Percentiles rank a stretch among this genome's conserved stretches.
Conservation (phyloP, 2,329 filamentous ascomycete genomes). For the Parastagonospora avenae region DNA sequence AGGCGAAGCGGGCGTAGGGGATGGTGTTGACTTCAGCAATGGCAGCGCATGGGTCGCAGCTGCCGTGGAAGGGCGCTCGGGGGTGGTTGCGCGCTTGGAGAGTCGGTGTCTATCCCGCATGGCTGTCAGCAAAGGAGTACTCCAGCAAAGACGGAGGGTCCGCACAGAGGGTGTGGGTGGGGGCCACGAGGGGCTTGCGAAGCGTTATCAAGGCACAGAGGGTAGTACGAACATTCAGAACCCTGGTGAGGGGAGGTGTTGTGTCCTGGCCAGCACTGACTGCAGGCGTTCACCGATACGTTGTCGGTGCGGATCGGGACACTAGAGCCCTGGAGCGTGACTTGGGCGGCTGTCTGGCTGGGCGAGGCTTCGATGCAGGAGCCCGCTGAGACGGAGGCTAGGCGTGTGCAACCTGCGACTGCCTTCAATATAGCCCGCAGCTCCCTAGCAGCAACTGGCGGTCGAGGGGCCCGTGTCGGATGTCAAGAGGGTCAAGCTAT, state of each 20-base stretch:
- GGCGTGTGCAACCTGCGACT: slow-evolving; percentile 21
- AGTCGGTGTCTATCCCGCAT: slow-evolving; percentile 36
- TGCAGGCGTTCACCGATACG: slow-evolving; percentile 40
- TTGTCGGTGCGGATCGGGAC: slow-evolving; percentile 20
- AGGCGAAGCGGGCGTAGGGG: slow-evolving; percentile 21
- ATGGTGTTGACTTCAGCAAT: slow-evolving; percentile 22
- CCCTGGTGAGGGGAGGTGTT: slow-evolving; percentile 22
- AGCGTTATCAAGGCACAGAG: slow-evolving; percentile 27
- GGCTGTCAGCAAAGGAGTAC: slow-evolving; percentile 29
- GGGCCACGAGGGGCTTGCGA: slow-evolving; percentile 12
- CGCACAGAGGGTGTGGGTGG: slow-evolving; percentile 12
- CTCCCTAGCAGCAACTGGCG: slow-evolving; percentile 7
- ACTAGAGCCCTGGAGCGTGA: slow-evolving; percentile 32
- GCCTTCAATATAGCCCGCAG: slow-evolving; percentile 4
- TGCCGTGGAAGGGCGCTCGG: slow-evolving; percentile 13
- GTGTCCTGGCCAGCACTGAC: slow-evolving; percentile 33
- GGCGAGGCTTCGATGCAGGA: slow-evolving; percentile 16
- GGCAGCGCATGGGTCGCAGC: slow-evolving; percentile 34
- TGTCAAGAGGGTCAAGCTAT: slow-evolving; percentile 7
- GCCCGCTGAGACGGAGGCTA: slow-evolving; percentile 9
- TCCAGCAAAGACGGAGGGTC: background rate
- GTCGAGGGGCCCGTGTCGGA: slow-evolving; percentile 7
- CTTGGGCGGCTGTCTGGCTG: slow-evolving; percentile 1
- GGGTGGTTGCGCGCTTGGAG: slow-evolving; percentile 19
- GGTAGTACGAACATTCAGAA: slow-evolving; percentile 44